Evolutionary conservation across 768 basidiomycete species (phyloP), one percentile per base, ranked within the genome.

Genomic region (Suillus subluteus): DNA sequence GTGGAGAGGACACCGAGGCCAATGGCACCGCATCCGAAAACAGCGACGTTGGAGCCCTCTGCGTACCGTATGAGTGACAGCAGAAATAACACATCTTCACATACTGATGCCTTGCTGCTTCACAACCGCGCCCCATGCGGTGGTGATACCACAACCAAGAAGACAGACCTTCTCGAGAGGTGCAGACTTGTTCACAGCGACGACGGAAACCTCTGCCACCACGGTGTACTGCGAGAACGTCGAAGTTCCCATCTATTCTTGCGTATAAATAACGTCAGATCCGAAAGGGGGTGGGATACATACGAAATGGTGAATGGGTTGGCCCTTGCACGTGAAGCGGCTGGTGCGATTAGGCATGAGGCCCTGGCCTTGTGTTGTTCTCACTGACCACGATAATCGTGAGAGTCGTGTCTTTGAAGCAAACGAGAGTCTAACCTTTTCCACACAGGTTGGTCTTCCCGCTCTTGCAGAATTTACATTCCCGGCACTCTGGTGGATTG

Each of bases 161-260:
- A 99, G 85, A 80, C 98, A 99, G n/a, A 96, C 95, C 74, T 95
- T 98, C 37, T 98, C 92, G 16, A 99, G 86, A 11, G 95, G 95
- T 2, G 98, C 98, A 67, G 86, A 82, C 67, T 87, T 84, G 80
- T 90, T 89, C 67, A 99, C 90, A 18, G 94, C 88, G 62, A 99
- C 98, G 32, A 99, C 93, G 23, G 96, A 99, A 55, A 96, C 96
- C 70, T 99, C 96, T 56, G 95, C 93, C 3, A 99, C 95, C 66
- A 99, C 98, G 9, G 98, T 98, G 83, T 99, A 99, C 77, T 99
- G 96, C n/a, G 97, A 98, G 83, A 99, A 99, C 3, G 98, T 97
- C 40, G 97, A 99, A 35, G 92, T 95, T 52, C 98, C 98, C 98
- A 99, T 99, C 96, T 98, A 65, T n/a, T 58, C 18, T 44, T 12